Conservation (phyloP, 345 rosid genomes). For the Dipteronia dyeriana region DNA sequence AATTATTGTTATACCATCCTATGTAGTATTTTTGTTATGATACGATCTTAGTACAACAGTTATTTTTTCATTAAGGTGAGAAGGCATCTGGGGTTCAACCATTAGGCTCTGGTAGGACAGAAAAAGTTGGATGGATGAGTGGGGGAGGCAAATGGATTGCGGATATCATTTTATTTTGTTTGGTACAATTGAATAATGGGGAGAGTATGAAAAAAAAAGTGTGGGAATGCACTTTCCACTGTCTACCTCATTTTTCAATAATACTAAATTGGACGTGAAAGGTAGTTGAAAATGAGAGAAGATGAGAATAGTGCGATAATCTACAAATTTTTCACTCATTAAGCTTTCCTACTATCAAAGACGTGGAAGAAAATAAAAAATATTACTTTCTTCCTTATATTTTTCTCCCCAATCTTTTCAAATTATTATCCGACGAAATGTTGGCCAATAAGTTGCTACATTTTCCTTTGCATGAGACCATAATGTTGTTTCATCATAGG, state of each 20-base stretch:
- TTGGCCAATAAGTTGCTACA: too few species aligned
- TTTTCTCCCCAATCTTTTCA: not conserved
- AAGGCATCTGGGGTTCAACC: not conserved
- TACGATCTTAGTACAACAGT: not conserved
- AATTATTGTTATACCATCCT: not conserved
- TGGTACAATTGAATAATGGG: not conserved
- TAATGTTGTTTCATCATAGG: too few species aligned
- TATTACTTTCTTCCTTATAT: not conserved
- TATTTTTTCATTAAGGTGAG: not conserved
- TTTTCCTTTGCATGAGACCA: too few species aligned
- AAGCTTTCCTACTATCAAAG: not conserved
- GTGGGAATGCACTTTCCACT: not conserved
- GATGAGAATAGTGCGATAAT: not conserved
- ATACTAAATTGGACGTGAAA: not conserved
- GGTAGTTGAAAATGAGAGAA: constrained; percentile 3
- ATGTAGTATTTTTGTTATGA: not conserved
- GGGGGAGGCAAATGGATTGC: not conserved
- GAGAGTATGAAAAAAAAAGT: not conserved
- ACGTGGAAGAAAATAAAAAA: not conserved
- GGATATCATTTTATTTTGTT: not conserved
- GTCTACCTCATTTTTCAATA: not conserved
- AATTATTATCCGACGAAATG: too few species aligned
- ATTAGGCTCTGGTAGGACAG: not conserved
- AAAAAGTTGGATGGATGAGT: not conserved
- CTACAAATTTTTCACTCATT: not conserved